These are phyloP conservation scores for Aphanomyces euteiches DNA, from an alignment of 352 stramenopile species.

Conservation along the genomic window DNA sequence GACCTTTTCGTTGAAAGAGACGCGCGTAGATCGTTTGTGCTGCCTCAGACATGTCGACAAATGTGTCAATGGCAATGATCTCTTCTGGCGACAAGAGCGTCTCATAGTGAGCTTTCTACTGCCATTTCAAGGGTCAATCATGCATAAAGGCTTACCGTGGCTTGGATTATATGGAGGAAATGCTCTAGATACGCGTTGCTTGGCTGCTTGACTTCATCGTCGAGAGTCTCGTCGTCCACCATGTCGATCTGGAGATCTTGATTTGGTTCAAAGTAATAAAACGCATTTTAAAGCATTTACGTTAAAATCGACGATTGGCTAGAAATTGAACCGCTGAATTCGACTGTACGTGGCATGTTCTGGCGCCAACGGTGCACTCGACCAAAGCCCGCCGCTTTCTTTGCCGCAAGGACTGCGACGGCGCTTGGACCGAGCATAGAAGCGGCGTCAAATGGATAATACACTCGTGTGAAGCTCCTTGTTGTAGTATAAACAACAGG, in stretches of 20 bases:
- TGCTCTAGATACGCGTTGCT: constrained; percentile 19
- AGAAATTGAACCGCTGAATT: too few relatives aligned
- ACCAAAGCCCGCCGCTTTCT: too few relatives aligned
- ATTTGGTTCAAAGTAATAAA: too few relatives aligned
- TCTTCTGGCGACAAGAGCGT: constrained; percentile 50
- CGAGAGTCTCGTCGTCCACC: neutral
- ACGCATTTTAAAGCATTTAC: too few relatives aligned
- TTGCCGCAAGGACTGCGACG: too few relatives aligned
- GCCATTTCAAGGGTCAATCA: neutral
- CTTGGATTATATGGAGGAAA: constrained; percentile 10
- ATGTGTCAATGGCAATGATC: constrained; percentile 40
- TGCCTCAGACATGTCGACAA: constrained; percentile 48
- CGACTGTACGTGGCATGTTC: too few relatives aligned
- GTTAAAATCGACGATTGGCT: too few relatives aligned
- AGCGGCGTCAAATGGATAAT: too few relatives aligned
- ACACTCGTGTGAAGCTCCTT: too few relatives aligned
- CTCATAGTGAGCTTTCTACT: constrained; percentile 33
- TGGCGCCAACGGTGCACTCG: too few relatives aligned
- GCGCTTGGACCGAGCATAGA: too few relatives aligned
- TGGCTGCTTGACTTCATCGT: neutral
- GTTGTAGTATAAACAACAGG: too few relatives aligned
- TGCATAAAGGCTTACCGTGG: neutral
- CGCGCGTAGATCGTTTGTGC: constrained; percentile 72
- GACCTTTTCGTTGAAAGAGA: constrained; percentile 68
- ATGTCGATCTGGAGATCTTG: neutral